These are phyloP conservation scores for Piedraia hortae DNA, from an alignment of 2,329 filamentous ascomycete species.

Conservation along the genomic window DNA sequence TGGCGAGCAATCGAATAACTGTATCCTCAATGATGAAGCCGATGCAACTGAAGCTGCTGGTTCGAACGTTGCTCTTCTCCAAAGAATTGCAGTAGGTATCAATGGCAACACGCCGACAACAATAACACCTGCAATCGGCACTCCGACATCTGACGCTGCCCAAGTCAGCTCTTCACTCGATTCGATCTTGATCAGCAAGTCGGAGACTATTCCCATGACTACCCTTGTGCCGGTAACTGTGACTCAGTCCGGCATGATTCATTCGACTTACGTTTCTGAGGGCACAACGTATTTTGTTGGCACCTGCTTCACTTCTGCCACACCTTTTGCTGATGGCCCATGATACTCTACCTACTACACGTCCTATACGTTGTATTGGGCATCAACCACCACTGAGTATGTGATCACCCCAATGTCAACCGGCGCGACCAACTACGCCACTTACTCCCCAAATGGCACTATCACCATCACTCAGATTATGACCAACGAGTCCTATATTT, in stretches of 20 bases:
- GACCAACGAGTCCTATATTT: conserved; percentile 5
- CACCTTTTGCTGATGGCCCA: conserved; percentile 5
- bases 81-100: conserved; percentile 8
- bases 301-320: conserved; percentile 9
- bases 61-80: conserved; percentile 9
- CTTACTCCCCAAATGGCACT: conserved; percentile 3
- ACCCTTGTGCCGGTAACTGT: conserved; percentile 3
- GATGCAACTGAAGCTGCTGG: conserved; percentile 6
- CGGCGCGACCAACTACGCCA: conserved; percentile 4
- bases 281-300: conserved; percentile 10
- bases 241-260: conserved; percentile 4
- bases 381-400: conserved; percentile 8
- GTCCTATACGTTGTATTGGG: conserved; percentile 8
- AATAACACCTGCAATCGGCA: conserved; percentile 6
- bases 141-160: conserved; percentile 2
- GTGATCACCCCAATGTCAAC: conserved; percentile 5
- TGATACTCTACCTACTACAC: conserved; percentile 11
- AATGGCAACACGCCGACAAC: conserved; percentile 6
- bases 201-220: conserved; percentile 8
- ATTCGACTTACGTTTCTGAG: conserved; percentile 9
- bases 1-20: conserved; percentile 7
- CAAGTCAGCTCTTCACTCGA: conserved; percentile 8
- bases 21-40: conserved; percentile 10
- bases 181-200: conserved; percentile 8
- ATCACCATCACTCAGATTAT: conserved; percentile 6